phyloP scores from a whole-genome alignment of 768 basidiomycete genomes.

The Xanthoconium stramineum region DNA sequence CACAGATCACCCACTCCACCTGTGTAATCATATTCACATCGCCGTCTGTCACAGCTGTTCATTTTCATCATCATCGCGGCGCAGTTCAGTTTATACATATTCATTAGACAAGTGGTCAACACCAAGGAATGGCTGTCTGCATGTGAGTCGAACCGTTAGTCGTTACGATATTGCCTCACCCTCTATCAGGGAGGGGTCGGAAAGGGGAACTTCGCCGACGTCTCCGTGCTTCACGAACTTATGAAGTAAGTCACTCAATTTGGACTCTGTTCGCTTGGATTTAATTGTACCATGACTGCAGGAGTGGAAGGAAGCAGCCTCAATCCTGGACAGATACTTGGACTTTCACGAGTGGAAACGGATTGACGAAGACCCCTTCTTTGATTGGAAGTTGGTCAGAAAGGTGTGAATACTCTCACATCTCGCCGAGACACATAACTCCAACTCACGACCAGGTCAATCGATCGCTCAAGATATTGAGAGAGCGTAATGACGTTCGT shows the following conservation, averaged over 20 bases:
- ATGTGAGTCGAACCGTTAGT: constrained; percentile 48
- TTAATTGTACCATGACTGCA: constrained; percentile 21
- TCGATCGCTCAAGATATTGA: constrained; percentile 64
- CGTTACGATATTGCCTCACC: background rate
- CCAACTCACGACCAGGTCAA: constrained; percentile 50
- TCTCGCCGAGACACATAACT: too few relatives aligned
- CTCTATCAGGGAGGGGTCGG: constrained; percentile 69
- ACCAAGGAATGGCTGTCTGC: constrained; percentile 90
- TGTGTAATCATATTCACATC: constrained; percentile 4
- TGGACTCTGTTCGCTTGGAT: background rate
- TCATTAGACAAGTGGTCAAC: constrained; percentile 91
- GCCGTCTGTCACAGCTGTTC: constrained; percentile 50
- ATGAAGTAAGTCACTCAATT: constrained; percentile 48
- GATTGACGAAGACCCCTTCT: constrained; percentile 82
- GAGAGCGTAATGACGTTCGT: constrained; percentile 77
- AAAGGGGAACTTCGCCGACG: constrained; percentile 76
- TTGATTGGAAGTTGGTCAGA: constrained; percentile 84
- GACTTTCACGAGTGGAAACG: constrained; percentile 90
- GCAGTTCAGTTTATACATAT: constrained; percentile 84
- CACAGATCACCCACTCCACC: background rate
- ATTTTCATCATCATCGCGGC: constrained; percentile 80
- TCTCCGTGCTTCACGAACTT: constrained; percentile 70
- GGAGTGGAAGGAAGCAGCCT: constrained; percentile 88
- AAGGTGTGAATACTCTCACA: constrained; percentile 44
- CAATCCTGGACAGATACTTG: constrained; percentile 74